Conservation (phyloP, 2,329 filamentous ascomycete genomes). For the Fusarium camptoceras region DNA sequence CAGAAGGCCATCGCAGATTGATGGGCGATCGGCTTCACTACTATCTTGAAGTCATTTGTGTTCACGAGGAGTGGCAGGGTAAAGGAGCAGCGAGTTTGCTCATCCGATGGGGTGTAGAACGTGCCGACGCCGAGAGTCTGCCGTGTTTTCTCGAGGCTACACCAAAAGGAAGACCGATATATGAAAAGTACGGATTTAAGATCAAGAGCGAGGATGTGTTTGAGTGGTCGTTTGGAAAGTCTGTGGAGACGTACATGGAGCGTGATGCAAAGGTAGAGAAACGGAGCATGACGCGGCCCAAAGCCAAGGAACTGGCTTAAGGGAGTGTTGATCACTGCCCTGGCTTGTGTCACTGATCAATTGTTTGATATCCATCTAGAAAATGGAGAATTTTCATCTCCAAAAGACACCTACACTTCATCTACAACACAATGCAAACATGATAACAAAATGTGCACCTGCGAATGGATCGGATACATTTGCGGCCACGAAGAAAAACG, state of each 20-base stretch:
- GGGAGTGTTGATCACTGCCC: conserved; percentile 12
- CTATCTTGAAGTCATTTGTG: conserved; percentile 62
- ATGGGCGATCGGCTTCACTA: conserved; percentile 60
- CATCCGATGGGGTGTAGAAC: conserved; percentile 60
- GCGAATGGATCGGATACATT: conserved; percentile 23
- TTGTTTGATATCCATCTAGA: neutral
- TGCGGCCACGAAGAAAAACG: conserved; percentile 40
- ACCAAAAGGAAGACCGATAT: conserved; percentile 59
- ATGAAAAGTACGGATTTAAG: conserved; percentile 61
- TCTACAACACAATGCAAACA: conserved; percentile 2
- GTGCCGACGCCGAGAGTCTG: conserved; percentile 57
- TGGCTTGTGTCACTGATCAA: conserved; percentile 31
- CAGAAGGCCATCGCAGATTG: conserved; percentile 50
- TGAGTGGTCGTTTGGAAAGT: conserved; percentile 47
- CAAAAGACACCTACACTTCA: conserved; percentile 1
- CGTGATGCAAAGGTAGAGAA: conserved; percentile 38
- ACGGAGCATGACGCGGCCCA: conserved; percentile 17
- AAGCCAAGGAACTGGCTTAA: conserved; percentile 17
- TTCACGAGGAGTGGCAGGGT: conserved; percentile 57
- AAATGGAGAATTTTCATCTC: neutral
- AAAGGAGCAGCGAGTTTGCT: conserved; percentile 59
- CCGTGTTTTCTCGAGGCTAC: conserved; percentile 65
- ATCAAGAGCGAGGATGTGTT: conserved; percentile 53
- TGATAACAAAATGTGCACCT: conserved; percentile 39
- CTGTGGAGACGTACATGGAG: conserved; percentile 54